A percentile compares a stretch with the other conserved stretches of the same genome.
Evolutionary conservation across 2,329 filamentous ascomycete genomes (phyloP).

Genomic region (Chrysosporium keratinophilum): DNA sequence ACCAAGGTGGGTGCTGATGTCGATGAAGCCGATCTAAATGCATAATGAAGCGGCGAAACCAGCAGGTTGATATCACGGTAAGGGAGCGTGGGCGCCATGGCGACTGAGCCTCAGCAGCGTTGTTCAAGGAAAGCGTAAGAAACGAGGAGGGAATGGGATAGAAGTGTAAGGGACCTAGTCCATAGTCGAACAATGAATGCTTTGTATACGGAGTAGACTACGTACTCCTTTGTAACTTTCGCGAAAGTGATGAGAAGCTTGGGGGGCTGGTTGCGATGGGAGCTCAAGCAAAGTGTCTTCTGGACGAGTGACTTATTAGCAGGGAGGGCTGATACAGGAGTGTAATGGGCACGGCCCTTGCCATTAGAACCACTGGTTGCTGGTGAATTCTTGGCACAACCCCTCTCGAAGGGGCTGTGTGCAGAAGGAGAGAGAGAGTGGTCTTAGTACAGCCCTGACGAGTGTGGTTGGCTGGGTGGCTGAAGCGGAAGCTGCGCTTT

Average conservation of each 20-base stretch:
- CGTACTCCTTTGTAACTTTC: too few relatives aligned
- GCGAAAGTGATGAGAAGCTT: too few relatives aligned
- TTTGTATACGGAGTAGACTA: too few relatives aligned
- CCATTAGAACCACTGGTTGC: too few relatives aligned
- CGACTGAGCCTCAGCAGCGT: background rate
- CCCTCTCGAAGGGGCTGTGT: background rate
- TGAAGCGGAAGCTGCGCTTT: conserved; percentile 11
- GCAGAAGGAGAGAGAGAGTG: background rate
- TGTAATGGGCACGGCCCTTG: too few relatives aligned
- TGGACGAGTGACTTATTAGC: too few relatives aligned
- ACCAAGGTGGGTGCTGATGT: conserved; percentile 79
- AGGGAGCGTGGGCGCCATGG: conserved; percentile 45
- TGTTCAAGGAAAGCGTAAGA: background rate
- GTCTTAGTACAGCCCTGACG: background rate
- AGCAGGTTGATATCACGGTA: conserved; percentile 97
- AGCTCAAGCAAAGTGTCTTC: too few relatives aligned
- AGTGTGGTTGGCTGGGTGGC: background rate
- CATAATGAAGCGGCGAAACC: conserved; percentile 82
- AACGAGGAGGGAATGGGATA: background rate
- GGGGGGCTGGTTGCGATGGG: too few relatives aligned
- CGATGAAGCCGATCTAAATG: conserved; percentile 90
- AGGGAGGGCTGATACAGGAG: too few relatives aligned
- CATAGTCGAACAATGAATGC: background rate
- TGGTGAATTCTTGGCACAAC: too few relatives aligned
- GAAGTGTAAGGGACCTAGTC: background rate